A percentile compares a stretch with the other conserved stretches of the same genome.
Evolutionary conservation across 2,329 filamentous ascomycete genomes (phyloP).

Genomic region (Aspergillus persii): DNA sequence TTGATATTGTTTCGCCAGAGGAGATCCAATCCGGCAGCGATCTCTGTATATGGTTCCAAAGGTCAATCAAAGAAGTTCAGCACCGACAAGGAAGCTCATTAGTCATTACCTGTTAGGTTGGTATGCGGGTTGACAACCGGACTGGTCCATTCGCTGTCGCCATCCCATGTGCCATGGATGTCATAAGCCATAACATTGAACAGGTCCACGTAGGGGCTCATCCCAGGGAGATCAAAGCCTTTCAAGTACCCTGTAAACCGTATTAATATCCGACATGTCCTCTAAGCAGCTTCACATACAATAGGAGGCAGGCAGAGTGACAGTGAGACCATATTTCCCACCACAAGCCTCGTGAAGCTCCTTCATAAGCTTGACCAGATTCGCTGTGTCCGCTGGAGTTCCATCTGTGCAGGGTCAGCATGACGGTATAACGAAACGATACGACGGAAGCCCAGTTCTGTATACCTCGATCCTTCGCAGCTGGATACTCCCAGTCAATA

Average conservation of each 20-base stretch:
- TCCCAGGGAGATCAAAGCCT: too few relatives aligned
- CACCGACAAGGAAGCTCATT: background rate
- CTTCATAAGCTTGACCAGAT: constrained; percentile 4
- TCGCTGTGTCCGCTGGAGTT: constrained; percentile 1
- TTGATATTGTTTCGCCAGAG: constrained; percentile 27
- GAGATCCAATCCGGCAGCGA: constrained; percentile 27
- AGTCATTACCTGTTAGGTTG: constrained; percentile 21
- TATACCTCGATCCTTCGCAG: constrained; percentile 8
- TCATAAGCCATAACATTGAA: too few relatives aligned
- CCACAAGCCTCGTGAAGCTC: background rate
- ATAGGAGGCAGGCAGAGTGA: constrained; percentile 8
- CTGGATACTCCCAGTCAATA: constrained; percentile 21
- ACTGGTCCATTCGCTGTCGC: too few relatives aligned
- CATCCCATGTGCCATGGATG: too few relatives aligned
- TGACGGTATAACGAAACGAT: background rate
- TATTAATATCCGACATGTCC: too few relatives aligned
- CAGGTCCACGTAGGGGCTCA: too few relatives aligned
- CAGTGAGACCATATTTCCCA: constrained; percentile 1
- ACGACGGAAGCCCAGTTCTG: too few relatives aligned
- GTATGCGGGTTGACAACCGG: constrained; percentile 12
- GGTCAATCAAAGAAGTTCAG: background rate
- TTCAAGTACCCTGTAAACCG: too few relatives aligned
- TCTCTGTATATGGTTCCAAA: constrained; percentile 15
- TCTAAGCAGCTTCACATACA: background rate
- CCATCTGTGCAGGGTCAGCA: background rate